Percentiles rank a stretch among this genome's conserved stretches.
Evolutionary conservation across 441 rosid species (phyloP).

Genomic region (Euphorbia corollata): DNA sequence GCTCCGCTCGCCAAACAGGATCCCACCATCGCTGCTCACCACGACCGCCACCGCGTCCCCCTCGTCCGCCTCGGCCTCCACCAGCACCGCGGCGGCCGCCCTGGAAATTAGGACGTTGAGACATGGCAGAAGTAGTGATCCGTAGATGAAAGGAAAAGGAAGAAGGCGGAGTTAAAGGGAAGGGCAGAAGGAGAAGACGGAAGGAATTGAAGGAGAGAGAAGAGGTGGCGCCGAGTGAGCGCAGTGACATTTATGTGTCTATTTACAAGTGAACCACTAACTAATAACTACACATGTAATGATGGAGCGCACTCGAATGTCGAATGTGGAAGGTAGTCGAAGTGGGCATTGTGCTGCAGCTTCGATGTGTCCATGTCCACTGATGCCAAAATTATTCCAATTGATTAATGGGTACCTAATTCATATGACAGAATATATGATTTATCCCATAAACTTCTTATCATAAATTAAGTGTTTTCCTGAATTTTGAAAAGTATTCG

Average conservation of each 20-base stretch:
- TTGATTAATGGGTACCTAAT: no score
- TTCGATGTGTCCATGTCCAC: neutral
- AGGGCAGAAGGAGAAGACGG: neutral
- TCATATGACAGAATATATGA: no score
- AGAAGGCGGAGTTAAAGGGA: neutral
- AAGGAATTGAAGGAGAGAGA: constrained; percentile 9
- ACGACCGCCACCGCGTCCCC: constrained; percentile 46
- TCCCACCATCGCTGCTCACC: constrained; percentile 99
- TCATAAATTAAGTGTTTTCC: no score
- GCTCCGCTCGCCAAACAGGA: constrained; percentile 95
- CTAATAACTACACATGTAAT: neutral
- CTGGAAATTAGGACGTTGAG: constrained; percentile 65
- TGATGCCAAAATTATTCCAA: no score
- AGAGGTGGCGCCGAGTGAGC: constrained; percentile 11
- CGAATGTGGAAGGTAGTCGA: neutral
- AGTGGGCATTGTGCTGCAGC: neutral
- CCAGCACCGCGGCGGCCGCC: constrained; percentile 68
- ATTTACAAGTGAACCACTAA: neutral
- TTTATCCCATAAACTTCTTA: no score
- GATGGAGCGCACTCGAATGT: neutral
- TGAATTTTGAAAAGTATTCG: no score
- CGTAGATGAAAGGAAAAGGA: constrained; percentile 13
- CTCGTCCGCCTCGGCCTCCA: constrained; percentile 34
- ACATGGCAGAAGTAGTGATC: constrained; percentile 40
- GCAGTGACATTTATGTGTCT: constrained; percentile 1